These are phyloP conservation scores for Rhodocollybia butyracea DNA, from an alignment of 768 basidiomycete species.

Conservation along the genomic window DNA sequence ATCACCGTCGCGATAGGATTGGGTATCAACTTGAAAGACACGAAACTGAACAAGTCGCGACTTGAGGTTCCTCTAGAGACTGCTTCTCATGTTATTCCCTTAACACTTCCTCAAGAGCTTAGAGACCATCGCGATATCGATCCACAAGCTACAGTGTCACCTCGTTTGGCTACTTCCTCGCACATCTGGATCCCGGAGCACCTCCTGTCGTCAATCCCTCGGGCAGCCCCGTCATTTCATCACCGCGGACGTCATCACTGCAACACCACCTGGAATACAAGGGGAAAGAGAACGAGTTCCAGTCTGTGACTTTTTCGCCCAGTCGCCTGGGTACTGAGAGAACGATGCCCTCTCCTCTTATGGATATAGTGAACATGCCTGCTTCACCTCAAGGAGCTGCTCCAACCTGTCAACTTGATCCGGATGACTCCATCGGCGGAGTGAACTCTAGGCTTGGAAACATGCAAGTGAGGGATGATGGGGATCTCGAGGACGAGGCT, in stretches of 20 bases:
- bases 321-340: not conserved
- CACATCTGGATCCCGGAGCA: constrained; percentile 60
- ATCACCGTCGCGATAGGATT: constrained; percentile 19
- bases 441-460: not conserved
- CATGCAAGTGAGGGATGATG: not conserved
- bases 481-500: constrained; percentile 16
- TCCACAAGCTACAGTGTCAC: constrained; percentile 14
- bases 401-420: not conserved
- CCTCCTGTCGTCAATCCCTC: constrained; percentile 43
- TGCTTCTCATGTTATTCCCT: not conserved
- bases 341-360: constrained; percentile 32
- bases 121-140: constrained; percentile 11
- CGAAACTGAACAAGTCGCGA: constrained; percentile 9
- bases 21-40: constrained; percentile 15
- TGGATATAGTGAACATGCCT: not conserved
- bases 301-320: not conserved
- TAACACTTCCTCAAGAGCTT: not conserved
- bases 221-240: constrained; percentile 9
- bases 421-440: not conserved
- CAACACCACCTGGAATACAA: constrained; percentile 12
- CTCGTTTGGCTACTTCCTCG: constrained; percentile 45
- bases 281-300: not conserved
- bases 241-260: constrained; percentile 11
- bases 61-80: not conserved
- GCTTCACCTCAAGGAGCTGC: not conserved